These are phyloP conservation scores for Quillaja saponaria DNA, from an alignment of 306 rosid genomes.

Conservation along the genomic window DNA sequence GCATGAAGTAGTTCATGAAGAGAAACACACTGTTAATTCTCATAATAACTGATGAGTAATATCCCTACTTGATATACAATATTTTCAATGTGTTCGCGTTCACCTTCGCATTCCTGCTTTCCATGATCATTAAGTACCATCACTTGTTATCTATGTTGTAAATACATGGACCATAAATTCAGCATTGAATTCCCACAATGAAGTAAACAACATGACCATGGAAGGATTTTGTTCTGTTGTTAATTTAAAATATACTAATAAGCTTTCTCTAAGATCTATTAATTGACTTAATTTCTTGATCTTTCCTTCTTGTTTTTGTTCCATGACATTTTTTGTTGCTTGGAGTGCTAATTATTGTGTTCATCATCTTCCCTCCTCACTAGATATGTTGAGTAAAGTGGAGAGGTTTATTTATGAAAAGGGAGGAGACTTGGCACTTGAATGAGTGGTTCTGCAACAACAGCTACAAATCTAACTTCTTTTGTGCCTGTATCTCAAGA, in stretches of 20 bases:
- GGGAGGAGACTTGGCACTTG: slow-evolving; percentile 22
- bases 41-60: background rate
- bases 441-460: slow-evolving; percentile 30
- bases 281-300: slow-evolving; percentile 24
- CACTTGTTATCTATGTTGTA: background rate
- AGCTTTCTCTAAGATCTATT: slow-evolving; percentile 18
- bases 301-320: slow-evolving; percentile 20
- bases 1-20: no score
- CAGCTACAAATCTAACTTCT: slow-evolving; percentile 24
- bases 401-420: background rate
- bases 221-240: background rate
- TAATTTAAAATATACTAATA: slow-evolving; percentile 1
- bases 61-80: background rate
- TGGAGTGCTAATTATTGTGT: background rate
- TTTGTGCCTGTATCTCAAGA: slow-evolving; percentile 9
- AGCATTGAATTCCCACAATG: slow-evolving; percentile 20
- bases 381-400: background rate
- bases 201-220: slow-evolving; percentile 16
- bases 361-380: background rate
- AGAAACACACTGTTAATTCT: background rate
- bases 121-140: background rate
- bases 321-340: background rate
- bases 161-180: slow-evolving; percentile 6
- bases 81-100: background rate
- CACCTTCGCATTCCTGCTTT: background rate